Base-by-base conservation (phyloP, 78 protist genomes). In the Dictyostelium purpureum region DNA sequence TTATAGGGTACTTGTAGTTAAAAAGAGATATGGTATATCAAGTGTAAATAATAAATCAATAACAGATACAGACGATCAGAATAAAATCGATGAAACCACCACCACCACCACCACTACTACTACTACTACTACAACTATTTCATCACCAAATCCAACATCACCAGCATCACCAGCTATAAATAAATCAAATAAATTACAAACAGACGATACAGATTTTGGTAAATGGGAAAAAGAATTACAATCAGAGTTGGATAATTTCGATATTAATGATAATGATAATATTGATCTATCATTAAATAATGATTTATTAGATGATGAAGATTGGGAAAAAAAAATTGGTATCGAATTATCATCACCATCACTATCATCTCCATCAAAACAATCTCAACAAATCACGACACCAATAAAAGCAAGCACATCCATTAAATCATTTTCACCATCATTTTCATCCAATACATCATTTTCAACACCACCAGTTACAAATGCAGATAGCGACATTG, bases 211-310 rank as follows among this genome's bases (percentile, higher is more conserved):
- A 18, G 89, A 82, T 54, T 70, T 82, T 40, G 77, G 79, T n/a
- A 82, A 82, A 24, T 82, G 90, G 90, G 90, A 82, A 43, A 81
- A 67, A 56, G 89, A 81, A 52, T 67, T 81, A 26, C 56, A 66
- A 19, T 33, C 42, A 4, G 90, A 82, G 28, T 56, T 82, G 18
- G 80, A 82, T 14, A 75, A 61, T 54, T 63, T 42, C 28, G 37
- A 40, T 10, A n/a, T n/a, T 5, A 45, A 19, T 45, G 26, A 21
- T 43, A 61, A 61, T 61, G 28, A 45, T 38, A 54, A 52, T 37
- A 37, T 79, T 1, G 79, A 67, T 43, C 28, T 82, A 9, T 63
- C 75, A 12, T 37, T 63, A 59, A 54, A 82, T 12, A 66, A 51
- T 16, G 56, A 61, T 31, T 66, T 77, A 54, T 28, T 79, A 26